Conservation (phyloP, 495 filamentous ascomycete genomes). For the Tuber melanosporum region DNA sequence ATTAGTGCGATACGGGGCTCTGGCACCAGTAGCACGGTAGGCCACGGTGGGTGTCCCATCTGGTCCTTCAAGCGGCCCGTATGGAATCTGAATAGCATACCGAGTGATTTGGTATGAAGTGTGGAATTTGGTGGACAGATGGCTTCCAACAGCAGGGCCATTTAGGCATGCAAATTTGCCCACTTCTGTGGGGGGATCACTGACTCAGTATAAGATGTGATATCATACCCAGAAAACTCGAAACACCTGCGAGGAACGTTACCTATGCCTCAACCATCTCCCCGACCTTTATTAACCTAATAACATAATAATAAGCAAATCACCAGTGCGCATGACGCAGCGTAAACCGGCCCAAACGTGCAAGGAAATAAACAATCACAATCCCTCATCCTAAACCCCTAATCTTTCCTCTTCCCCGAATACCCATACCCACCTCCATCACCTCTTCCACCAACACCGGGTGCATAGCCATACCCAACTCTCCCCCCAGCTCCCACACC, state of each 20-base stretch:
- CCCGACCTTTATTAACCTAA: background rate
- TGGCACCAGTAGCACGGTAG: background rate
- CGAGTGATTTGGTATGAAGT: background rate
- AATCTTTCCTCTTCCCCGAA: conserved; percentile 52
- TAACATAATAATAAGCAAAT: background rate
- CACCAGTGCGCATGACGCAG: background rate
- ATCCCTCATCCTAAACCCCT: conserved; percentile 5
- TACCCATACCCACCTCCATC: conserved; percentile 47
- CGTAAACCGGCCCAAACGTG: background rate
- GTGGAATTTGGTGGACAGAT: background rate
- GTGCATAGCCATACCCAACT: conserved; percentile 53
- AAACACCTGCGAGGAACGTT: background rate
- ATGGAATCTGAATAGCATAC: background rate
- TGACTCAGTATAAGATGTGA: background rate
- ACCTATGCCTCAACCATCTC: background rate
- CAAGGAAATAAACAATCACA: background rate
- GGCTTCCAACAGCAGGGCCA: no score
- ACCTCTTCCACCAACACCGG: conserved; percentile 35
- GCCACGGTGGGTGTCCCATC: background rate
- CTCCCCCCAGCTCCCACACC: conserved; percentile 36
- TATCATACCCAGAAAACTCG: background rate
- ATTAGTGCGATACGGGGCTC: background rate
- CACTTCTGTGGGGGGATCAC: background rate
- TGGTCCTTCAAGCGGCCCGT: background rate
- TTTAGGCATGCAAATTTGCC: background rate